Evolutionary conservation across 2,329 filamentous ascomycete species (phyloP), one percentile per base, ranked within the genome.

Genomic region (Neofusicoccum sp.): DNA sequence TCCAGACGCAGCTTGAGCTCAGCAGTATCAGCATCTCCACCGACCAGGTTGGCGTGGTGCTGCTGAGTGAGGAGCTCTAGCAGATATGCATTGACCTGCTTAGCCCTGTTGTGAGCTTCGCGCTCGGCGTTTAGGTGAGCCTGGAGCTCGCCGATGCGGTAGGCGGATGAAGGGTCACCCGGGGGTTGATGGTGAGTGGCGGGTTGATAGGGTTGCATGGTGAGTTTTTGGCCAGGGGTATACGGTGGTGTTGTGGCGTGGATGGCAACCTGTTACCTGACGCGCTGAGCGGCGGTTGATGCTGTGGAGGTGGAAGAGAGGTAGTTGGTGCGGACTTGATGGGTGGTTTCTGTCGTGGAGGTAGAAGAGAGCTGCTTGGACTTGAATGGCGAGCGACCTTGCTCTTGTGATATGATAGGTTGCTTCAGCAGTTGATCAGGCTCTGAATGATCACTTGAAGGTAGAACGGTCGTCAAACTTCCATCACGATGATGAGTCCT

Each of bases 121-220:
- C 54, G 41, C 14, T 58, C 54, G 16, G 41, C n/a, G n/a, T 9
- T 7, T 2, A 58, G 41, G 28, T 58, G 54, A 58, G 54, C 54
- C 5, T 45, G 31, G n/a, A 58, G 54, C n/a, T 58, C 33, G 3
- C 54, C 54, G 22, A 58, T 34, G 8, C 33, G 54, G 16, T 45
- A 58, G 3, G 41, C 54, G 7, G 54, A 14, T 8, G 41, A 39
- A 9, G 28, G 39, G 41, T 29, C 54, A 3, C 16, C 29, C 4
- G 31, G 29, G 7, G n/a, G 3, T 34, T 43, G 37, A 16, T 45
- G 36, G 7, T 22, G 22, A 22, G 22, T 22, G 9, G 31, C 14
- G 7, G n/a, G 3, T 34, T 43, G 37, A 16, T 45, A 34, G 7
- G 39, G 31, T 14, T 44, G 22, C 54, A 58, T 58, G 39, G 41